Evolutionary conservation across 2,329 filamentous ascomycete species (phyloP).

Genomic region (Colletotrichum zoysiae): DNA sequence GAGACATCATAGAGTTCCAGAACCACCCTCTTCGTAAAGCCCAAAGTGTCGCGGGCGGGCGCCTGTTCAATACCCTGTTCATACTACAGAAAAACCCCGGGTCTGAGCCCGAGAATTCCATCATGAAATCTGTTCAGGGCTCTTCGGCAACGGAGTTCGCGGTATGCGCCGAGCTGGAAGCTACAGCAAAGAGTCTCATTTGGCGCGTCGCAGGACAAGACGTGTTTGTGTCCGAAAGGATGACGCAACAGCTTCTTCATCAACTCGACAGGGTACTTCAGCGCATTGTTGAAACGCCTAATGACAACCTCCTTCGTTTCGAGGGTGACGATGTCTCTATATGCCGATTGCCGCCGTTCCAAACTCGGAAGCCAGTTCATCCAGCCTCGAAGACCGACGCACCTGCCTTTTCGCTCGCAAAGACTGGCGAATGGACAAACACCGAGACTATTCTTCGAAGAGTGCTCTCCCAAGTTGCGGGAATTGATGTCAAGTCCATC

Average conservation of each 20-base stretch:
- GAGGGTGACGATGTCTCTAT: conserved; percentile 67
- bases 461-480: conserved; percentile 70
- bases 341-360: conserved; percentile 70
- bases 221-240: conserved; percentile 60
- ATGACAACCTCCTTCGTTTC: conserved; percentile 67
- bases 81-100: conserved; percentile 61
- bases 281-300: conserved; percentile 64
- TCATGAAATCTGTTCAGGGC: conserved; percentile 75
- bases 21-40: conserved; percentile 82
- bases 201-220: conserved; percentile 82
- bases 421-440: conserved; percentile 50
- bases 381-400: neutral
- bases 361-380: neutral
- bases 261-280: conserved; percentile 71
- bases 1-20: conserved; percentile 76
- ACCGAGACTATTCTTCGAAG: conserved; percentile 57
- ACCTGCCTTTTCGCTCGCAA: neutral
- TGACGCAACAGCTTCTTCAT: conserved; percentile 64
- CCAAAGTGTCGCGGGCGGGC: conserved; percentile 55
- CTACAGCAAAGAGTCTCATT: conserved; percentile 63
- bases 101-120: conserved; percentile 15
- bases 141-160: conserved; percentile 82
- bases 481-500: conserved; percentile 69
- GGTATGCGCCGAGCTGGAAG: conserved; percentile 84
- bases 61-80: conserved; percentile 69